Base-by-base conservation (phyloP, 1,139 yeast species). In the Scheffersomyces lignicola region DNA sequence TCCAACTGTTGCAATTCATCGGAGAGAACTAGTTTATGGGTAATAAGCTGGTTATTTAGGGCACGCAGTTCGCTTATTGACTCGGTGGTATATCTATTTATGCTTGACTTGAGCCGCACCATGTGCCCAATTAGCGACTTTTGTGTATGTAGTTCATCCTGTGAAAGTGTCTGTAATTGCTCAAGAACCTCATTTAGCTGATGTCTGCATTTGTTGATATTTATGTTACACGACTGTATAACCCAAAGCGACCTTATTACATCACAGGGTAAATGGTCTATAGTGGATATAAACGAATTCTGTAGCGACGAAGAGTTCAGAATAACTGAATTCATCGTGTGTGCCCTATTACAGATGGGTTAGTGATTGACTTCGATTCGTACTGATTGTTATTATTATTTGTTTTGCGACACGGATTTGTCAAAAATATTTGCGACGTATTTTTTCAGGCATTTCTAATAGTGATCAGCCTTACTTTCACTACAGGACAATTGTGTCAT, bases 251-350 rank as follows among this genome's bases (percentile, higher is more conserved):
- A 66, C 31, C 76, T 63, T 20, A 69, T 58, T 2, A 70, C 53
- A 42, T 70, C 76, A 41, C 74, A 63, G 15, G 76, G 76, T 23
- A 70, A 52, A 43, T 70, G 76, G 43, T 70, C 76, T 5, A 69
- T 57, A 3, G 74, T 68, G 15, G 74, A 62, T 23, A 70, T 64
- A 45, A 66, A 70, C 12, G 73, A 60, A 44, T 64, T 68, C n/a
- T 36, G 42, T n/a, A 45, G 29, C 5, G 39, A 35, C 31, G 23
- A 25, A 8, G 29, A 25, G 15, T 11, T n/a, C 29, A 25, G 29
- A 8, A 25, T 12, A 17, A 23, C 26, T 7, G 10, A 6, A 23
- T 23, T 23, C 26, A 23, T 23, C 8, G 9, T 20, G 10, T 20
- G 23, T 20, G n/a, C n/a, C n/a, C n/a, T n/a, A n/a, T n/a, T n/a